Evolutionary conservation across 164 flowering plant genomes (phyloP).

Genomic region (Litsea cubeba): DNA sequence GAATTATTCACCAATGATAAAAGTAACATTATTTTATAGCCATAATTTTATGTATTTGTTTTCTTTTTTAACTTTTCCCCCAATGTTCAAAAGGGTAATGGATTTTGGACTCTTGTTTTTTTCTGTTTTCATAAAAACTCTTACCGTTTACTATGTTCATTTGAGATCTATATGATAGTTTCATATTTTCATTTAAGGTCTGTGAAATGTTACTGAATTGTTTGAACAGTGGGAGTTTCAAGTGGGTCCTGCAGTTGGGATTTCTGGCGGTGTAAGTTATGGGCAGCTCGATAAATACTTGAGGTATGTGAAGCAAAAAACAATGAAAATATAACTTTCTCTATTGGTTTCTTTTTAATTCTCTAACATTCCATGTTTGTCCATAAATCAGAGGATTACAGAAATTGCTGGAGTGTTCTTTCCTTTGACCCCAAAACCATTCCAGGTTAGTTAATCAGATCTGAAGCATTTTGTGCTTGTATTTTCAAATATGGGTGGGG

Average conservation of each 20-base stretch:
- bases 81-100: too few relatives aligned
- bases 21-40: too few relatives aligned
- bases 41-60: too few relatives aligned
- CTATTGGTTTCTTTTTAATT: background rate
- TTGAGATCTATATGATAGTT: background rate
- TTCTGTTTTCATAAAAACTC: background rate
- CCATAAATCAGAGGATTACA: slow-evolving; percentile 23
- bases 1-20: too few relatives aligned
- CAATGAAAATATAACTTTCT: too few relatives aligned
- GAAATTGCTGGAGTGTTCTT: slow-evolving; percentile 36
- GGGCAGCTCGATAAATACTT: slow-evolving; percentile 61
- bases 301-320: slow-evolving; percentile 26
- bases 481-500: too few relatives aligned
- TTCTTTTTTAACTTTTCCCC: too few relatives aligned
- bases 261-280: slow-evolving; percentile 48
- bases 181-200: background rate
- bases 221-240: slow-evolving; percentile 54
- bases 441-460: slow-evolving; percentile 16
- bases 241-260: slow-evolving; percentile 60
- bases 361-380: background rate
- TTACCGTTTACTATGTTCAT: background rate
- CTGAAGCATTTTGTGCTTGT: too few relatives aligned
- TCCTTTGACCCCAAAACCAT: slow-evolving; percentile 47
- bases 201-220: background rate
- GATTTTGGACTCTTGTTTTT: background rate